Percentiles rank a stretch among this genome's conserved stretches.
These are phyloP conservation scores for Hordeum pubiflorum DNA, from an alignment of 202 grass and related monocot genomes.

Conservation along the genomic window DNA sequence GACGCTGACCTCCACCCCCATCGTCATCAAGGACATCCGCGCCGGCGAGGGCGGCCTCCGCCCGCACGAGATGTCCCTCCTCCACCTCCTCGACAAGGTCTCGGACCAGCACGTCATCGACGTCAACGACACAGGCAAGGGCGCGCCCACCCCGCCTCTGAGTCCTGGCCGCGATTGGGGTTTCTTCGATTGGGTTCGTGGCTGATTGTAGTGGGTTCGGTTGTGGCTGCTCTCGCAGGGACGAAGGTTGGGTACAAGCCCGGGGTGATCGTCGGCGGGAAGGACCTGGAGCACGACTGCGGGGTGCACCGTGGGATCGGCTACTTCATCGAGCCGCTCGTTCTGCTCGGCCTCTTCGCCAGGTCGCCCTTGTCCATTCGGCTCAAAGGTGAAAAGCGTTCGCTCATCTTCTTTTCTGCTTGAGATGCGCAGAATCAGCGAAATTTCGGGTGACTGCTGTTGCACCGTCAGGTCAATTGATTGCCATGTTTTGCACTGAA, in stretches of 20 bases:
- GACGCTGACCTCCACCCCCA: constrained; percentile 49
- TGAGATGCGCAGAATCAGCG: no score
- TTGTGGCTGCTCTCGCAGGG: constrained; percentile 28
- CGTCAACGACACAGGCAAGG: constrained; percentile 64
- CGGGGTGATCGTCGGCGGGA: constrained; percentile 60
- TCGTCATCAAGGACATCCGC: constrained; percentile 74
- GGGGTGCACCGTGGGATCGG: constrained; percentile 74
- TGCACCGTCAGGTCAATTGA: not conserved
- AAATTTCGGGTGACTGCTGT: no score
- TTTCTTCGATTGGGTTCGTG: not conserved
- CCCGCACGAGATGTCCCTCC: constrained; percentile 69
- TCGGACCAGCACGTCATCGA: constrained; percentile 68
- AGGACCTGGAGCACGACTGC: constrained; percentile 65
- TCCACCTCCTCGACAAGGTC: constrained; percentile 78
- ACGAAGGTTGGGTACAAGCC: constrained; percentile 75
- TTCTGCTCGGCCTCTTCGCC: constrained; percentile 69
- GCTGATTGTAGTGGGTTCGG: not conserved
- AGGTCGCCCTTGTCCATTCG: constrained; percentile 47
- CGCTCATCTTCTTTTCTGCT: not conserved
- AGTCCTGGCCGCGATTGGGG: not conserved
- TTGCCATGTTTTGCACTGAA: not conserved
- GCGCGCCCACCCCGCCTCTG: not conserved
- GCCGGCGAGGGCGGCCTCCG: constrained; percentile 64
- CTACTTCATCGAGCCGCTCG: constrained; percentile 78
- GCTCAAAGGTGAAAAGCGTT: constrained; percentile 26